Conservation (phyloP, 768 basidiomycete genomes). For the Pleurotus djamor region DNA sequence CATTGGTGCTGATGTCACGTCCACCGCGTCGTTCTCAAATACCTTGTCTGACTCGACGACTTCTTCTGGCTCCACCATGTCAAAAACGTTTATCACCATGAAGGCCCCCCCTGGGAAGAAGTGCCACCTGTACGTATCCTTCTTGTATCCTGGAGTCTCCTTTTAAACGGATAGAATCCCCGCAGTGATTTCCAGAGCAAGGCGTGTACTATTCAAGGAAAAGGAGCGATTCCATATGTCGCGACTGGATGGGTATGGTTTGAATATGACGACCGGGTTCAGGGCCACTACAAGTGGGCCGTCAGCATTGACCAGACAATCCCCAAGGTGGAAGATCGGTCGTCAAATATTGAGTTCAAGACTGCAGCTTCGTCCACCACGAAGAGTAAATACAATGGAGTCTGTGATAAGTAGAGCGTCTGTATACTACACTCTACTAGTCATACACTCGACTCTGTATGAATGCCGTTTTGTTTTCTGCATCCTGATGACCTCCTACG, state of each 20-base stretch:
- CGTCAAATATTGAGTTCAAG: slow-evolving; percentile 9
- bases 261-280: slow-evolving; percentile 9
- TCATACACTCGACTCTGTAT: too few species aligned
- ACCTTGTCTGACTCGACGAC: neutral
- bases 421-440: too few species aligned
- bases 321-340: slow-evolving; percentile 10
- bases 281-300: slow-evolving; percentile 14
- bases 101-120: slow-evolving; percentile 3
- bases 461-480: too few species aligned
- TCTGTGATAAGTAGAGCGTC: neutral
- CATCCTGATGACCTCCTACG: too few species aligned
- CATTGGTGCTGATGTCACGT: neutral
- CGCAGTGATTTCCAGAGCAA: slow-evolving; percentile 5
- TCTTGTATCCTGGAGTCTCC: neutral
- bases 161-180: neutral
- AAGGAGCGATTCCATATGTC: slow-evolving; percentile 8
- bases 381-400: neutral
- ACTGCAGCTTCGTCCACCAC: neutral
- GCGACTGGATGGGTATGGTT: slow-evolving; percentile 16
- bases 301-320: slow-evolving; percentile 6
- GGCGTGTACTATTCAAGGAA: slow-evolving; percentile 10
- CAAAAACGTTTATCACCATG: neutral
- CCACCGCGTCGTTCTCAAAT: neutral
- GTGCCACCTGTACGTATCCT: slow-evolving; percentile 6
- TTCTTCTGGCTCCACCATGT: neutral